Evolutionary conservation across 805 yeast species (phyloP).

Genomic region (Danielia oregonensis): DNA sequence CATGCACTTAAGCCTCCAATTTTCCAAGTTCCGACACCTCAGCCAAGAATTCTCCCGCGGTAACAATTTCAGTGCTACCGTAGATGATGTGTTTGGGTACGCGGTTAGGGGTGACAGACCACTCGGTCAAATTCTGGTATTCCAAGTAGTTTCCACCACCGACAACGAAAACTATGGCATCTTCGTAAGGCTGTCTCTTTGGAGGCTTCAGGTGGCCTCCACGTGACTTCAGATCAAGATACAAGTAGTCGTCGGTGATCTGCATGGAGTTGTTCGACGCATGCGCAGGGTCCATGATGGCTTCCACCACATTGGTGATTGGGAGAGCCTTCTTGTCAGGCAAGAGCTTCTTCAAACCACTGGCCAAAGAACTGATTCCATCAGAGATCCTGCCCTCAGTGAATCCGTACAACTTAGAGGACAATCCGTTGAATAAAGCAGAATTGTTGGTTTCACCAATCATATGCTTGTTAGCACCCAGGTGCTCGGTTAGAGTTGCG

Average conservation of each 20-base stretch:
- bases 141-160: constrained; percentile 97
- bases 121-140: constrained; percentile 90
- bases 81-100: constrained; percentile 60
- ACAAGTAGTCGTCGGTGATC: constrained; percentile 84
- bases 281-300: constrained; percentile 78
- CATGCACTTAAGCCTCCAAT: constrained; percentile 5
- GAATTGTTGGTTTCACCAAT: constrained; percentile 36
- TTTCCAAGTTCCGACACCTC: constrained; percentile 48
- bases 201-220: constrained; percentile 92
- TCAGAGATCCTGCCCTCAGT: constrained; percentile 81
- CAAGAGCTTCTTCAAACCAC: constrained; percentile 80
- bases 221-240: constrained; percentile 85
- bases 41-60: constrained; percentile 64
- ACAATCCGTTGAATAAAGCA: constrained; percentile 67
- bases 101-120: constrained; percentile 49
- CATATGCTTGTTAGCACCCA: constrained; percentile 26
- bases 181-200: constrained; percentile 73
- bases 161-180: constrained; percentile 84
- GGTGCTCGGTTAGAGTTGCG: constrained; percentile 17
- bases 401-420: constrained; percentile 74
- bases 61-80: constrained; percentile 77
- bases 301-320: constrained; percentile 84
- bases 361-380: constrained; percentile 84
- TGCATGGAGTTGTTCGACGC: constrained; percentile 61
- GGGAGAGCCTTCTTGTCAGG: constrained; percentile 90